Conservation (phyloP, 2,329 filamentous ascomycete species). For the Diaporthe helianthi region DNA sequence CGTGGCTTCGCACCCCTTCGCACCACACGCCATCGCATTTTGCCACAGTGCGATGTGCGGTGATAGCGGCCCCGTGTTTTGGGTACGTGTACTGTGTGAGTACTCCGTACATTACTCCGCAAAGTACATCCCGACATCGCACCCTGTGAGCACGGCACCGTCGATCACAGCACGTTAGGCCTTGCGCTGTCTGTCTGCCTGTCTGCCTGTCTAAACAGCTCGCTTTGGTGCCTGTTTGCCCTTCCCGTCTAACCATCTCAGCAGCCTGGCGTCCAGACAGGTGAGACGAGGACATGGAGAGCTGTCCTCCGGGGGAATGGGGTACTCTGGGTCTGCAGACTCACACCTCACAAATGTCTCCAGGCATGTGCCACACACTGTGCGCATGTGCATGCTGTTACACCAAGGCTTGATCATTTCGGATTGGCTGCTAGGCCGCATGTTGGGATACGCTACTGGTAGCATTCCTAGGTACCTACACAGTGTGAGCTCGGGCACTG, state of each 20-base stretch:
- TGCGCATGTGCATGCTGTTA: background rate
- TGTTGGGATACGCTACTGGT: background rate
- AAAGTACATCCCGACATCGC: constrained; percentile 21
- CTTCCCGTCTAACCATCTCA: background rate
- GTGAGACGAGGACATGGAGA: constrained; percentile 11
- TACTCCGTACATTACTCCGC: too few relatives aligned
- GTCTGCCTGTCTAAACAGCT: background rate
- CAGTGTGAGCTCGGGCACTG: too few relatives aligned
- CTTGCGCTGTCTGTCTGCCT: background rate
- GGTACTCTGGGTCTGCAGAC: background rate
- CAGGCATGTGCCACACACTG: background rate
- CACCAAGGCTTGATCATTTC: constrained; percentile 20
- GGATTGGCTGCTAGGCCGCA: constrained; percentile 4
- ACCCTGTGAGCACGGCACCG: constrained; percentile 23
- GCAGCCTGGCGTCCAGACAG: background rate
- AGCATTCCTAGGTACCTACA: too few relatives aligned
- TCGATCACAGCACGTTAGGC: constrained; percentile 16
- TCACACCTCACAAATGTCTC: background rate
- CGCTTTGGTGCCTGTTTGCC: background rate
- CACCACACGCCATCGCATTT: background rate
- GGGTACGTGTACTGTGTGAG: constrained; percentile 7
- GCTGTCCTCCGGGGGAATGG: constrained; percentile 11
- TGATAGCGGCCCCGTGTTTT: background rate
- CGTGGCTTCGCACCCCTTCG: background rate
- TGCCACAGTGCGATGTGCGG: constrained; percentile 1